phyloP scores from a whole-genome alignment of 1,284 basidiomycete genomes.

The Puccinia horiana region DNA sequence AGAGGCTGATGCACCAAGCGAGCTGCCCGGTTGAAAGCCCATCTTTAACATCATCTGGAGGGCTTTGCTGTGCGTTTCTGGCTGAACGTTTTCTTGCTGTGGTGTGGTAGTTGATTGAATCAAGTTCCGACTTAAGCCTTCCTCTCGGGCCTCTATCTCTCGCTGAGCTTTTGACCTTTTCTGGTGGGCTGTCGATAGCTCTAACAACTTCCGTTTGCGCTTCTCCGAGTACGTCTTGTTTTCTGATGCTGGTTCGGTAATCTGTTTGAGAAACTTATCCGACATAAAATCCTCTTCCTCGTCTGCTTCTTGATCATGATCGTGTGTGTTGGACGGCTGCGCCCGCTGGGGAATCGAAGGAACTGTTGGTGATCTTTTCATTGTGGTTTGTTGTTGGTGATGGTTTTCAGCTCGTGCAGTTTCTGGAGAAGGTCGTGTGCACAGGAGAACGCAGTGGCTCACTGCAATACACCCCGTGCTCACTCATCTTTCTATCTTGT shows the following conservation, averaged over 20 bases:
- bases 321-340: not conserved
- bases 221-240: slow-evolving; percentile 34
- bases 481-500: no score
- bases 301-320: not conserved
- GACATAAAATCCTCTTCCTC: slow-evolving; percentile 50
- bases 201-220: slow-evolving; percentile 31
- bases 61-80: slow-evolving; percentile 28
- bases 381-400: no score
- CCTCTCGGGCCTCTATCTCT: slow-evolving; percentile 44
- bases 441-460: no score
- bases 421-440: not conserved
- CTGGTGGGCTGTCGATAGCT: not conserved
- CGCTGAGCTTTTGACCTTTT: slow-evolving; percentile 21
- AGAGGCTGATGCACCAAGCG: slow-evolving; percentile 18
- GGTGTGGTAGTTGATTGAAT: not conserved
- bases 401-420: not conserved
- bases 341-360: not conserved
- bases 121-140: slow-evolving; percentile 32
- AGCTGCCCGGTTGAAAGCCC: slow-evolving; percentile 43
- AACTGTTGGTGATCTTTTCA: not conserved
- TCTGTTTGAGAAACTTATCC: slow-evolving; percentile 38
- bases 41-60: slow-evolving; percentile 49
- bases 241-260: not conserved
- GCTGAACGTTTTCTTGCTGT: not conserved
- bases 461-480: no score